Evolutionary conservation across 805 yeast genomes (phyloP), one percentile per base, ranked within the genome.

Genomic region (Metschnikowia matae): DNA sequence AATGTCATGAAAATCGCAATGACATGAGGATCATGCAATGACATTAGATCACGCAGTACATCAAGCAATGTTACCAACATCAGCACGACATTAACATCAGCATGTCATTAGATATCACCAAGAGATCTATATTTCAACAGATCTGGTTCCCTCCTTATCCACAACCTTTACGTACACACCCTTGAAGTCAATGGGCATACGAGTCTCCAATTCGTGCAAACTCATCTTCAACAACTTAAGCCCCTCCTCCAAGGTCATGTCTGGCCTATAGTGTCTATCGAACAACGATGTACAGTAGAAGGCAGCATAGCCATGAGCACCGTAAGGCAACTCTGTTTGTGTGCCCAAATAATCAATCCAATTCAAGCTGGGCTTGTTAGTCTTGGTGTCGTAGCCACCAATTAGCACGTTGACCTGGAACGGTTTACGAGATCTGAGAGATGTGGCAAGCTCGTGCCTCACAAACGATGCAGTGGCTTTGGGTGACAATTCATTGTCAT

Each of bases 241-340:
- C 2, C 97, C 99, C 53, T 89, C 92, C 36, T 83, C 89, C 38
- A 80, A 68, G 6, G 80, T 73, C 83, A 91, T 80, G 59, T 84
- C 91, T 40, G 83, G 77, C 65, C 84, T 80, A 71, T 91, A 90
- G 70, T 90, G 96, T 59, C 85, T 90, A 73, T 94, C 99, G 58
- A 94, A 77, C 56, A 92, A 73, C 1, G 98, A 87, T 68, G 89
- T 79, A 32, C 96, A 84, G 68, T 94, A 94, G 70, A 92, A 94
- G 1, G 95, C 96, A n/a, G 98, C 96, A 64, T 94, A 94, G 11
- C 99, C 99, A 67, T 94, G 99, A 1, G 98, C 98, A 15, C 95
- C 96, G 65, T 94, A 94, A 14, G 99, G 98, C 52, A 94, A 76
- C 53, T 85, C 89, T 14, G 85, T 96, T 57, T 85, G 82, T 2